phyloP scores from a whole-genome alignment of 441 rosid genomes.

The Geranium incanum region DNA sequence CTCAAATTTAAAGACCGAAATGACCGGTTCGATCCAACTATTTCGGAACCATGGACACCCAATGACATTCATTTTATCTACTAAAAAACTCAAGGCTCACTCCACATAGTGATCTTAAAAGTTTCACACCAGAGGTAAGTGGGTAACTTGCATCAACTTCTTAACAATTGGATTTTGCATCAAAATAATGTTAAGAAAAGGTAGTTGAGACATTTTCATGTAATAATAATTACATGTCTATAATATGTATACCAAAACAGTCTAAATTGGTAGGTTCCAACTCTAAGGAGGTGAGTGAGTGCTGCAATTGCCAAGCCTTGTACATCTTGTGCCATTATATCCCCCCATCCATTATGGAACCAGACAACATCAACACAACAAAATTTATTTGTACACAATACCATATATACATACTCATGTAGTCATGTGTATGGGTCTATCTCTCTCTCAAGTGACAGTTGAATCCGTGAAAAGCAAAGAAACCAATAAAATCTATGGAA shows the following conservation, averaged over 20 bases:
- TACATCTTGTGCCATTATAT: no score
- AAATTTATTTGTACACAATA: neutral
- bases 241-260: neutral
- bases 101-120: no score
- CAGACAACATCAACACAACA: neutral
- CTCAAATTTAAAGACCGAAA: no score
- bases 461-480: constrained; percentile 6
- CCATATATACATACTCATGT: no score
- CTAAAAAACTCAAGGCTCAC: no score
- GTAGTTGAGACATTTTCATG: neutral
- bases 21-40: no score
- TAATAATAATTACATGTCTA: neutral
- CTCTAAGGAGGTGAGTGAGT: neutral
- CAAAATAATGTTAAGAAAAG: constrained; percentile 5
- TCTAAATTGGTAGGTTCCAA: neutral
- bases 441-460: neutral
- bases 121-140: no score
- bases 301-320: neutral
- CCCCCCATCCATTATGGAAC: neutral
- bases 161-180: neutral
- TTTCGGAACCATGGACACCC: no score
- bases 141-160: no score
- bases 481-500: neutral
- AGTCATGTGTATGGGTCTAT: no score
- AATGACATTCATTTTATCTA: no score